phyloP scores from a whole-genome alignment of 768 basidiomycete species.

The Amanita rubescens region DNA sequence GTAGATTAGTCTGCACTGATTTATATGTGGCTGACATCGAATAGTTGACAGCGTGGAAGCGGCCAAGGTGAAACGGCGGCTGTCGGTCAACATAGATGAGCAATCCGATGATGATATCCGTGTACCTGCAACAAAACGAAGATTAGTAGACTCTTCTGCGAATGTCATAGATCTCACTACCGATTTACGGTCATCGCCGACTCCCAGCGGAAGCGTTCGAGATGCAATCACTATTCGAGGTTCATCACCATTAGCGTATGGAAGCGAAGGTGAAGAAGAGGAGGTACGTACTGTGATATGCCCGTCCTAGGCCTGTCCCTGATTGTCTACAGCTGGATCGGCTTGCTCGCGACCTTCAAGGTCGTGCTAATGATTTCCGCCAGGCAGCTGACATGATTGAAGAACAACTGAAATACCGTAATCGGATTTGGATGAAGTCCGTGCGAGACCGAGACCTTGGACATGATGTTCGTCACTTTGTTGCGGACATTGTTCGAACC shows the following conservation, averaged over 20 bases:
- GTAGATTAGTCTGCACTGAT: slow-evolving; percentile 6
- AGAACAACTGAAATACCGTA: no score
- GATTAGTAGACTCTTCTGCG: slow-evolving; percentile 4
- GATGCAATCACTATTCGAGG: background rate
- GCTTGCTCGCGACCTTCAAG: no score
- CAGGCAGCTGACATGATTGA: no score
- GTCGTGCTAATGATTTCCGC: no score
- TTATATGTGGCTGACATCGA: slow-evolving; percentile 1
- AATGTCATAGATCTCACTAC: slow-evolving; percentile 5
- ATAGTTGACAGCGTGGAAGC: slow-evolving; percentile 7
- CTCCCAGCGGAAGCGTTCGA: background rate
- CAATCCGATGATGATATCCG: slow-evolving; percentile 1
- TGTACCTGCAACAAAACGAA: background rate
- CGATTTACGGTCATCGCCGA: slow-evolving; percentile 1
- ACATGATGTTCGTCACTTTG: background rate
- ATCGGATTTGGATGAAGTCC: no score
- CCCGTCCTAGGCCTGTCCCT: background rate
- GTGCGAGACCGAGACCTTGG: background rate
- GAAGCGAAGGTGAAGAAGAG: background rate
- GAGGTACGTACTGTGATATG: background rate
- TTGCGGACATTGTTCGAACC: background rate
- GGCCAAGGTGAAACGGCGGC: slow-evolving; percentile 6
- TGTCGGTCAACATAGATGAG: background rate
- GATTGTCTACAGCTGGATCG: no score
- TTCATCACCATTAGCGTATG: background rate